Conservation (phyloP, 2,329 filamentous ascomycete genomes). For the Chrysoporthe cubensis region DNA sequence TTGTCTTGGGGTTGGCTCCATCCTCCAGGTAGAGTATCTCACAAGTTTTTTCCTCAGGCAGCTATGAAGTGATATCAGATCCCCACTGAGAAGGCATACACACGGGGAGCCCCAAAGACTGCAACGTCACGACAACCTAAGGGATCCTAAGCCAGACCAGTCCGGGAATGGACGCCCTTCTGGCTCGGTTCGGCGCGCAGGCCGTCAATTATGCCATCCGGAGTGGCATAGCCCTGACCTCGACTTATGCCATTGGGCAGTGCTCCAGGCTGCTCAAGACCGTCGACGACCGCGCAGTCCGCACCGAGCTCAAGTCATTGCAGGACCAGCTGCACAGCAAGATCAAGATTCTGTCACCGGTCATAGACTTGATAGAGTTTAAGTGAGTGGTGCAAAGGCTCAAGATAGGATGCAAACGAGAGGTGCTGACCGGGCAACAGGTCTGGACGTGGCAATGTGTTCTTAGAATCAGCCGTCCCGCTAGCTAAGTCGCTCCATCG, state of each 20-base stretch:
- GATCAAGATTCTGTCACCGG: slow-evolving; percentile 88
- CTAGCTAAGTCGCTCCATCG: slow-evolving; percentile 82
- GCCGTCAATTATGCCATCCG: slow-evolving; percentile 92
- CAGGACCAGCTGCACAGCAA: slow-evolving; percentile 81
- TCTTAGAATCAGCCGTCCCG: slow-evolving; percentile 80
- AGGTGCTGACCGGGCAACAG: slow-evolving; percentile 40
- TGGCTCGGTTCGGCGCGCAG: slow-evolving; percentile 62
- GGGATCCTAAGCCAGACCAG: not conserved
- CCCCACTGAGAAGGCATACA: not conserved
- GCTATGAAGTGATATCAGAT: slow-evolving; percentile 2
- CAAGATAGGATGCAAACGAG: too few relatives aligned
- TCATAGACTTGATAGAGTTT: slow-evolving; percentile 90
- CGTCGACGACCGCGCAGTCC: slow-evolving; percentile 71
- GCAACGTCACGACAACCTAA: not conserved
- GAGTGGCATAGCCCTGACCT: slow-evolving; percentile 84
- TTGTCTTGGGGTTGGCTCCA: slow-evolving; percentile 1
- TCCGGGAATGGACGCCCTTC: slow-evolving; percentile 69
- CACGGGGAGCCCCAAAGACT: not conserved
- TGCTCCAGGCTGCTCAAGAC: slow-evolving; percentile 77
- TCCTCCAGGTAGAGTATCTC: not conserved
- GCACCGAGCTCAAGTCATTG: slow-evolving; percentile 69
- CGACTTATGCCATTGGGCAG: slow-evolving; percentile 82
- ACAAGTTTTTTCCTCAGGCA: not conserved
- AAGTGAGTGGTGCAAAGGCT: slow-evolving; percentile 57
- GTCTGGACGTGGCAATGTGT: slow-evolving; percentile 57